Conservation (phyloP, 306 rosid species). For the Acmispon strigosus region DNA sequence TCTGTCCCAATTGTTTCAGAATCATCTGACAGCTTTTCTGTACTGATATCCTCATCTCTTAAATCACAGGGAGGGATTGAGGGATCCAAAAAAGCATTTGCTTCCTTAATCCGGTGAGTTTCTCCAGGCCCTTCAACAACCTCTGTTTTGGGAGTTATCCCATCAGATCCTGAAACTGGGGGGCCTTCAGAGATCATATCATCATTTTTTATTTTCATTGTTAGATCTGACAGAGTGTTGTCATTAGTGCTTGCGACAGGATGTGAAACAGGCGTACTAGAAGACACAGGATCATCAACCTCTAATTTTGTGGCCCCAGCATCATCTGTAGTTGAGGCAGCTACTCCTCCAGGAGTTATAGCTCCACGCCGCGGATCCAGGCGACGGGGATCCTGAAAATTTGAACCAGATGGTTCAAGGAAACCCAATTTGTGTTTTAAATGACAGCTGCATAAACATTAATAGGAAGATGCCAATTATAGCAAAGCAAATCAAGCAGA, state of each 20-base stretch:
- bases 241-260: constrained; percentile 32
- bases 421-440: background rate
- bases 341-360: constrained; percentile 36
- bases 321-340: constrained; percentile 50
- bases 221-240: constrained; percentile 33
- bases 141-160: constrained; percentile 34
- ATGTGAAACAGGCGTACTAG: constrained; percentile 42
- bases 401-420: constrained; percentile 13
- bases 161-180: constrained; percentile 37
- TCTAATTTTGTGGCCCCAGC: constrained; percentile 39
- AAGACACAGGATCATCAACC: constrained; percentile 44
- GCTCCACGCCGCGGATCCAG: constrained; percentile 80
- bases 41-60: constrained; percentile 44
- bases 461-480: constrained; percentile 3
- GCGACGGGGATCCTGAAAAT: constrained; percentile 96
- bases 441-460: background rate
- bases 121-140: constrained; percentile 49
- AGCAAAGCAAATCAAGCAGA: constrained; percentile 4
- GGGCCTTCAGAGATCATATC: constrained; percentile 44
- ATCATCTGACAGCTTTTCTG: constrained; percentile 36
- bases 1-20: constrained; percentile 40
- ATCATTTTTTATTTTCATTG: constrained; percentile 40
- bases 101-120: constrained; percentile 26
- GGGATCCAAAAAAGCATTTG: constrained; percentile 37
- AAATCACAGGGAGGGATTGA: constrained; percentile 32